phyloP scores from a whole-genome alignment of 495 filamentous ascomycete genomes.

The Jackrogersella multiformis region DNA sequence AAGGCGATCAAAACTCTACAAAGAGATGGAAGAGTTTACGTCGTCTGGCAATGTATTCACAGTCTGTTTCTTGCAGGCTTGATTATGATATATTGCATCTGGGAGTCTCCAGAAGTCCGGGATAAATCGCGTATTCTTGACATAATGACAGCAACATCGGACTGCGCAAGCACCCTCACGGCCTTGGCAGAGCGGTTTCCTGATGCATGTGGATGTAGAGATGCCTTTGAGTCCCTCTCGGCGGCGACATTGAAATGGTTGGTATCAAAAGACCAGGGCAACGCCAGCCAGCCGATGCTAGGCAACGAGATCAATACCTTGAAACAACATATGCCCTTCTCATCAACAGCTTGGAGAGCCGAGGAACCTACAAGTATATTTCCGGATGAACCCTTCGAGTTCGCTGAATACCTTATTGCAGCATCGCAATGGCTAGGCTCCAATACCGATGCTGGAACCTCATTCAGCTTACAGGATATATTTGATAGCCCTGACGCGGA shows the following conservation, averaged over 20 bases:
- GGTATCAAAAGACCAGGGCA: slow-evolving; percentile 28
- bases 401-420: slow-evolving; percentile 26
- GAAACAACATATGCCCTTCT: slow-evolving; percentile 21
- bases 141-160: slow-evolving; percentile 32
- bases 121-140: slow-evolving; percentile 28
- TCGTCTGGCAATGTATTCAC: slow-evolving; percentile 42
- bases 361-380: slow-evolving; percentile 27
- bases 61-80: slow-evolving; percentile 41
- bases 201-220: slow-evolving; percentile 37
- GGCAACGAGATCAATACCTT: slow-evolving; percentile 23
- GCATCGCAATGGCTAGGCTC: slow-evolving; percentile 24
- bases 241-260: slow-evolving; percentile 39
- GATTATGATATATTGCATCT: slow-evolving; percentile 37
- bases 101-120: slow-evolving; percentile 41
- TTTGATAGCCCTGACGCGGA: slow-evolving; percentile 9
- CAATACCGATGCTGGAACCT: slow-evolving; percentile 1
- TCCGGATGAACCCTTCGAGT: slow-evolving; percentile 26
- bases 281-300: slow-evolving; percentile 3
- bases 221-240: slow-evolving; percentile 40
- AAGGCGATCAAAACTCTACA: slow-evolving; percentile 37
- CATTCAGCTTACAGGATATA: slow-evolving; percentile 12
- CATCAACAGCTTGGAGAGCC: slow-evolving; percentile 19
- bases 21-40: slow-evolving; percentile 37
- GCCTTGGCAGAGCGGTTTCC: slow-evolving; percentile 40
- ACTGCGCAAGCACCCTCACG: slow-evolving; percentile 40